Conservation (phyloP, 441 rosid species). For the Erodium trifolium region DNA sequence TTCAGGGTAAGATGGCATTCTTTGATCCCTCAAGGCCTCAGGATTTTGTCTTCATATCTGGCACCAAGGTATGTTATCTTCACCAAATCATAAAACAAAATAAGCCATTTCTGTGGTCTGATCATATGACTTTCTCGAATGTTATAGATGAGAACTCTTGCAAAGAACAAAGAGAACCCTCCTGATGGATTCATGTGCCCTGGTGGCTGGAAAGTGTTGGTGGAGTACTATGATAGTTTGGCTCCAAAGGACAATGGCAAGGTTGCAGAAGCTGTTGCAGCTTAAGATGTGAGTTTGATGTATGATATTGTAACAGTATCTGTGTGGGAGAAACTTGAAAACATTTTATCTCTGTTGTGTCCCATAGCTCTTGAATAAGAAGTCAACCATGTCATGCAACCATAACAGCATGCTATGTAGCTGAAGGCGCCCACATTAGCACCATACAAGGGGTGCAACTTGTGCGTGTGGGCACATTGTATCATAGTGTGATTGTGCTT, state of each 20-base stretch:
- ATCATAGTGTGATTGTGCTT: slow-evolving; percentile 18
- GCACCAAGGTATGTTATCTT: slow-evolving; percentile 57
- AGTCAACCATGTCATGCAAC: not conserved
- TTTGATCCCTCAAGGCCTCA: slow-evolving; percentile 81
- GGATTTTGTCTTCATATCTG: slow-evolving; percentile 87
- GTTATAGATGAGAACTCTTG: slow-evolving; percentile 76
- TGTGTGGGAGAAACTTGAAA: not conserved
- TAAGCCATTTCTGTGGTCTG: not conserved
- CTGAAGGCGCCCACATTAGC: slow-evolving; percentile 10
- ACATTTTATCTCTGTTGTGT: slow-evolving; percentile 20
- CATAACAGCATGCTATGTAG: not conserved
- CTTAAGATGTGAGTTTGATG: slow-evolving; percentile 25
- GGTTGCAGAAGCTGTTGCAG: slow-evolving; percentile 53
- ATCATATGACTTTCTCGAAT: slow-evolving; percentile 8
- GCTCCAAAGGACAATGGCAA: slow-evolving; percentile 38
- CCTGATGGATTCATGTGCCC: slow-evolving; percentile 97
- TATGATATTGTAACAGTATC: slow-evolving; percentile 15
- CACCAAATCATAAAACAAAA: not conserved
- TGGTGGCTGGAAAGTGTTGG: slow-evolving; percentile 88
- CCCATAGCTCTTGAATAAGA: slow-evolving; percentile 23
- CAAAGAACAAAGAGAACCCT: slow-evolving; percentile 82
- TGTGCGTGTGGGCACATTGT: slow-evolving; percentile 18
- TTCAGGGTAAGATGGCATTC: slow-evolving; percentile 93
- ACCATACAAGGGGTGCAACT: slow-evolving; percentile 1
- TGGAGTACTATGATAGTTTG: slow-evolving; percentile 71